A percentile compares a stretch with the other conserved stretches of the same genome.
These are phyloP conservation scores for Ustilago cynodontis DNA, from an alignment of 1,284 basidiomycete genomes.

Conservation along the genomic window DNA sequence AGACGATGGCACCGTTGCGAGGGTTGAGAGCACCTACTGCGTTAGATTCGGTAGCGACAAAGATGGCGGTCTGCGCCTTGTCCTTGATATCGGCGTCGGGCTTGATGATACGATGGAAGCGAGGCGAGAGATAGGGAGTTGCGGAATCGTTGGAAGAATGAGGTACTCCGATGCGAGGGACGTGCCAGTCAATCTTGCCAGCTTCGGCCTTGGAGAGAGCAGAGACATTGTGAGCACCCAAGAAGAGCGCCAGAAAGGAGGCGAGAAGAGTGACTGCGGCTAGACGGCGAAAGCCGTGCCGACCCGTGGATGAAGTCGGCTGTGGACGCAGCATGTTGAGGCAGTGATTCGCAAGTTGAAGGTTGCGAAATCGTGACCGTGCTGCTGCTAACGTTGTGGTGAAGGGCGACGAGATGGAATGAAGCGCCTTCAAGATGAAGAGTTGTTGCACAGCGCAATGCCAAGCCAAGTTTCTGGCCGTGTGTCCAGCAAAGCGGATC, in stretches of 20 bases:
- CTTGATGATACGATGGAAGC: conserved; percentile 69
- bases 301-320: conserved; percentile 19
- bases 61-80: conserved; percentile 74
- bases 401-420: neutral
- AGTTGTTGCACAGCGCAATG: conserved; percentile 1
- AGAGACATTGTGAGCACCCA: conserved; percentile 11
- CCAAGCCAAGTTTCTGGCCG: conserved; percentile 1
- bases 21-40: conserved; percentile 82
- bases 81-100: conserved; percentile 50
- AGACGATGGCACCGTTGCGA: conserved; percentile 80
- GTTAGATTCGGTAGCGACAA: conserved; percentile 81
- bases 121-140: conserved; percentile 58
- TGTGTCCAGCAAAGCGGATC: conserved; percentile 4
- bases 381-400: conserved; percentile 4
- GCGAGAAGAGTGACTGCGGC: conserved; percentile 23
- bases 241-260: conserved; percentile 22
- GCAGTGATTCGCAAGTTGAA: neutral
- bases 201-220: conserved; percentile 48
- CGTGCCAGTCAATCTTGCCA: conserved; percentile 56
- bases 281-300: conserved; percentile 24
- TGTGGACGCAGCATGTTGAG: conserved; percentile 24
- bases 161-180: conserved; percentile 54
- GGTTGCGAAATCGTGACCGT: conserved; percentile 2
- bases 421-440: neutral
- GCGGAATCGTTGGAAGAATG: conserved; percentile 41